A percentile compares a stretch with the other conserved stretches of the same genome.
Evolutionary conservation across 1,284 basidiomycete species (phyloP).

Genomic region (Cutaneotrichosporon sp.): DNA sequence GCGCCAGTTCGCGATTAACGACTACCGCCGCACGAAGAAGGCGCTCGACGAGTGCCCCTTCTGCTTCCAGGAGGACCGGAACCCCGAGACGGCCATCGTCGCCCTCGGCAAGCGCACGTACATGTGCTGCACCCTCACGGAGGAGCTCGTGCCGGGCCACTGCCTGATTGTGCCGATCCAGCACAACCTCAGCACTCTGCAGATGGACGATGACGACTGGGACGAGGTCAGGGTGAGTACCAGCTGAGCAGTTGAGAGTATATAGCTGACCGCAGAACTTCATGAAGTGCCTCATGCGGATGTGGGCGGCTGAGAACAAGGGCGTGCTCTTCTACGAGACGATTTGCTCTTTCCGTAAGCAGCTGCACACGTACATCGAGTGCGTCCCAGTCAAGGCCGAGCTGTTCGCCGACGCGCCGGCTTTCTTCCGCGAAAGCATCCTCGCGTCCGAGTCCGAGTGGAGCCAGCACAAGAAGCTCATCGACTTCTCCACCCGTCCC

Average conservation of each 20-base stretch:
- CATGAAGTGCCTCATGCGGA: constrained; percentile 96
- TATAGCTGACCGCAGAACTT: constrained; percentile 70
- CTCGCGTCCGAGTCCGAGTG: constrained; percentile 89
- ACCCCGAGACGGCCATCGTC: constrained; percentile 80
- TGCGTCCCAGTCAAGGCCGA: constrained; percentile 84
- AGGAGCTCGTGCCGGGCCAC: constrained; percentile 85
- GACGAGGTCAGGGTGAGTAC: constrained; percentile 80
- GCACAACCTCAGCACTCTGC: constrained; percentile 86
- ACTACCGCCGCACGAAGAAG: constrained; percentile 92
- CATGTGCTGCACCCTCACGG: constrained; percentile 79
- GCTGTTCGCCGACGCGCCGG: constrained; percentile 79
- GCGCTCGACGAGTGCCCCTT: constrained; percentile 82
- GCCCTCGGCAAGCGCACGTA: constrained; percentile 89
- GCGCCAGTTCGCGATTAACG: constrained; percentile 93
- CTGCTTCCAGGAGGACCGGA: constrained; percentile 79
- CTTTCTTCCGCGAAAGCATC: constrained; percentile 95
- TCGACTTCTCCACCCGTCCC: constrained; percentile 83
- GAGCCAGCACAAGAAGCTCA: constrained; percentile 95
- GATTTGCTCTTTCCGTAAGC: constrained; percentile 77
- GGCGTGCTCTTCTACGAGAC: constrained; percentile 95
- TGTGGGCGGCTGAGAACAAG: constrained; percentile 85
- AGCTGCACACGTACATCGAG: constrained; percentile 90
- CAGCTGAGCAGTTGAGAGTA: neutral
- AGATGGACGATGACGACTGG: constrained; percentile 98
- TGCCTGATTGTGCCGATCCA: constrained; percentile 95